These are phyloP conservation scores for Aquilaria sinensis DNA, from an alignment of 345 rosid species.

Conservation along the genomic window DNA sequence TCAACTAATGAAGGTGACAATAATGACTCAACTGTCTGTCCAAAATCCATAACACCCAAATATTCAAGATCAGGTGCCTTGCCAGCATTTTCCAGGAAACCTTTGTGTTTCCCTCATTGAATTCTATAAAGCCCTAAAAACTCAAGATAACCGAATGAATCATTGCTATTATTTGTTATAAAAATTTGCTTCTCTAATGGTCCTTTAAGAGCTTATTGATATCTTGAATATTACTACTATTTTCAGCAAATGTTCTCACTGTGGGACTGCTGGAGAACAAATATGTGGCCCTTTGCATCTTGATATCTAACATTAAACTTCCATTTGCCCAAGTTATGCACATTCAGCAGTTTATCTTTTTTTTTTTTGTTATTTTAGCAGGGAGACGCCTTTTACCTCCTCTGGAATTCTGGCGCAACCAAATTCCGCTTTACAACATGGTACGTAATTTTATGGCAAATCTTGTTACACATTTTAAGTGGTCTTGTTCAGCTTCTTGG, in stretches of 20 bases:
- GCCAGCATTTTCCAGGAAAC: not conserved
- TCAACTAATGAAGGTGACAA: slow-evolving; percentile 6
- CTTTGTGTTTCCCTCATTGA: too few relatives aligned
- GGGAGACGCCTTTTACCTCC: slow-evolving; percentile 73
- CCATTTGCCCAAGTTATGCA: not conserved
- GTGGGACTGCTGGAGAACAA: too few relatives aligned
- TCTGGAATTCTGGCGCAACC: slow-evolving; percentile 80
- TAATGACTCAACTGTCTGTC: slow-evolving; percentile 19
- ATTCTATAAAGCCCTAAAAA: too few relatives aligned
- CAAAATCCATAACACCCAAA: slow-evolving; percentile 36
- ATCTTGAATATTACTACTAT: too few relatives aligned
- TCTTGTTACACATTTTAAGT: slow-evolving; percentile 1
- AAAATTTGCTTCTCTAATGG: too few relatives aligned
- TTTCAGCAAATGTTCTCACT: too few relatives aligned
- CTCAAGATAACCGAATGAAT: too few relatives aligned
- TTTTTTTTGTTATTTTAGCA: slow-evolving; percentile 24
- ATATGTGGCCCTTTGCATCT: too few relatives aligned
- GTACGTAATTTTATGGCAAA: slow-evolving; percentile 25
- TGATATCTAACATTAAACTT: not conserved
- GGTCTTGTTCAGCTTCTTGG: not conserved
- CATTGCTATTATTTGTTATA: too few relatives aligned
- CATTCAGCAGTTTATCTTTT: slow-evolving; percentile 13
- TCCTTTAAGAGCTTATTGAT: too few relatives aligned
- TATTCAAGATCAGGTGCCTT: slow-evolving; percentile 55
- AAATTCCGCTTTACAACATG: slow-evolving; percentile 66